These are phyloP conservation scores for Phialemoniopsis sp. DNA, from an alignment of 2,329 filamentous ascomycete genomes.

Conservation along the genomic window DNA sequence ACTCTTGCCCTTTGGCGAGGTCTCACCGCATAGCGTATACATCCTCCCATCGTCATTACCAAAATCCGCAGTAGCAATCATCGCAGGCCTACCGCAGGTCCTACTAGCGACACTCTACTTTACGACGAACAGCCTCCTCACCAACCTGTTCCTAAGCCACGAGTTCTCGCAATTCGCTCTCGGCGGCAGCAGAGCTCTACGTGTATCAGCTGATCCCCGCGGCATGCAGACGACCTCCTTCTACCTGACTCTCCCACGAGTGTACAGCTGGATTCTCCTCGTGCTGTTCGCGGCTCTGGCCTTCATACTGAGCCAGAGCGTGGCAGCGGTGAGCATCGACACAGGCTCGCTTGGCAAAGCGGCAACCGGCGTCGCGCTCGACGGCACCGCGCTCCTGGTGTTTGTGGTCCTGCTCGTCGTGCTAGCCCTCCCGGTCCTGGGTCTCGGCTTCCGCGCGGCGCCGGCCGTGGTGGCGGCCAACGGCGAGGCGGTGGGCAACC, in stretches of 20 bases:
- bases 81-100: slow-evolving; percentile 44
- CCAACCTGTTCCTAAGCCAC: slow-evolving; percentile 43
- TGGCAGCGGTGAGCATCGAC: slow-evolving; percentile 27
- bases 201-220: slow-evolving; percentile 36
- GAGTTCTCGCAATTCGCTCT: slow-evolving; percentile 41
- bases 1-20: slow-evolving; percentile 25
- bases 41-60: slow-evolving; percentile 14
- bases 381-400: slow-evolving; percentile 34
- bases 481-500: slow-evolving; percentile 37
- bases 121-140: slow-evolving; percentile 39
- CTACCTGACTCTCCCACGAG: slow-evolving; percentile 44
- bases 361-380: slow-evolving; percentile 23
- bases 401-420: slow-evolving; percentile 33
- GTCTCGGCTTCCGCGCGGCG: slow-evolving; percentile 34
- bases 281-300: slow-evolving; percentile 36
- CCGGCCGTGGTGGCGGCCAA: slow-evolving; percentile 25
- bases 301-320: slow-evolving; percentile 40
- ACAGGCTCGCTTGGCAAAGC: slow-evolving; percentile 5
- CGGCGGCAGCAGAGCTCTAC: slow-evolving; percentile 26
- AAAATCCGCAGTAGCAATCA: slow-evolving; percentile 24
- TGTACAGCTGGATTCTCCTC: slow-evolving; percentile 38
- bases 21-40: slow-evolving; percentile 28
- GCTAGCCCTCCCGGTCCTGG: slow-evolving; percentile 24
- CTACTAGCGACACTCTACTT: slow-evolving; percentile 44
- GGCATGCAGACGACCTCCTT: slow-evolving; percentile 42